Conservation (phyloP, 2,329 filamentous ascomycete genomes). For the Xylaria sp. region DNA sequence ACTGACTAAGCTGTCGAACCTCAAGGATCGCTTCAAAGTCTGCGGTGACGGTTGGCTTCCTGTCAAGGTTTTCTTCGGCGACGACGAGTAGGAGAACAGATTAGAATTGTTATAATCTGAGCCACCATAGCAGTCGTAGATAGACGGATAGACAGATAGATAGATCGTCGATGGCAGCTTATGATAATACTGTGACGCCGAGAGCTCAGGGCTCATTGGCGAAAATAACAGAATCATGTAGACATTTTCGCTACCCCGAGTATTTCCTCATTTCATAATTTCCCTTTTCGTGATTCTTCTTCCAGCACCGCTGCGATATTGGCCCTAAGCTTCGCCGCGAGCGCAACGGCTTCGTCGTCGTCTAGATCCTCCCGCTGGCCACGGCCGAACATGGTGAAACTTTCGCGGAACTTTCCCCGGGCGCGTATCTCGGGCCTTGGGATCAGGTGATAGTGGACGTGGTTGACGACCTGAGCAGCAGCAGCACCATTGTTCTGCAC, state of each 20-base stretch:
- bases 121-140: conserved; percentile 20
- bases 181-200: conserved; percentile 11
- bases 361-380: conserved; percentile 79
- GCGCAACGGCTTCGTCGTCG: conserved; percentile 73
- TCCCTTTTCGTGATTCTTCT: conserved; percentile 56
- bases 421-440: conserved; percentile 77
- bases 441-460: conserved; percentile 96
- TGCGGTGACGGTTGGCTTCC: conserved; percentile 80
- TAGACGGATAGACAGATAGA: conserved; percentile 16
- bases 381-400: conserved; percentile 85
- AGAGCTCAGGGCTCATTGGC: neutral
- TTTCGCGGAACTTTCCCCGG: conserved; percentile 65
- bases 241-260: neutral
- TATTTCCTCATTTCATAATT: conserved; percentile 41
- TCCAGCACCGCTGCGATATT: conserved; percentile 61
- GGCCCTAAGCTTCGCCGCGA: conserved; percentile 67
- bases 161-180: conserved; percentile 19
- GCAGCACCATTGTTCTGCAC: conserved; percentile 95
- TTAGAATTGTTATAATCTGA: conserved; percentile 5
- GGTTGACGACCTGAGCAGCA: conserved; percentile 91
- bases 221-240: neutral
- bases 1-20: conserved; percentile 72
- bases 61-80: conserved; percentile 83
- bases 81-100: conserved; percentile 71
- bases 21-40: conserved; percentile 84